Base-by-base conservation (phyloP, 306 rosid genomes). In the Pachyrhizus erosus region DNA sequence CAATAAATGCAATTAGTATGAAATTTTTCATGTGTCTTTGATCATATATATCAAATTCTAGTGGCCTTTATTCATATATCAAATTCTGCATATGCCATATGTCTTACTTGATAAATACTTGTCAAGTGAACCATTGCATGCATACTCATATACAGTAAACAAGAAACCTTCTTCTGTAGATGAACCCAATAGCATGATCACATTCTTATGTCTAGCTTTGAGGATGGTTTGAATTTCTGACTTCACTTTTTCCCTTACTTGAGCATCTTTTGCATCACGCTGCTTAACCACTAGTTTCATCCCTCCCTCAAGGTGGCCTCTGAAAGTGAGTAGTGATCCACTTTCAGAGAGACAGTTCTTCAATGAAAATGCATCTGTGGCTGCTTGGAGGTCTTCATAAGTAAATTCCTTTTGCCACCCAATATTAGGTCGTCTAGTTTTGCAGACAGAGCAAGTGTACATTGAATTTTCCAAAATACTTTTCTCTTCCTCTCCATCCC, bases 111-210 rank as follows among this genome's bases (percentile, higher is more conserved):
- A 92, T 86, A 94, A 79, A 70, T 89, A 79, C n/a, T 76, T 84
- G 85, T 94, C 96, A 64, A 94, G 88, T 48, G 94, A 94, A 23
- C 96, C 87, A 82, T 91, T 73, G 97, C 97, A 94, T 34, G 89
- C 96, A 78, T 87, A 75, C 82, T 94, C 98, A 31, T 92, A 94
- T 24, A 89, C 93, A 15, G 89, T 89, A 68, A 91, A 86, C 78
- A 91, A 82, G 17, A 81, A 85, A 65, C 52, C 48, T 74, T 88
- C 94, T 79, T 87, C 69, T 7, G 84, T 84, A 49, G 89, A 85
- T 64, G 90, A 89, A 26, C 98, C 98, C 73, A 94, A 88, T 70
- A 92, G 83, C 89, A 73, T 86, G 55, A 82, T 90, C 87, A 94
- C 88, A 85, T 94, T 94, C 73, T 87, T 87, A 70, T 94, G 98